A percentile compares a stretch with the other conserved stretches of the same genome.
Conservation (phyloP, 2,329 filamentous ascomycete species). For the Aspergillus sp. region DNA sequence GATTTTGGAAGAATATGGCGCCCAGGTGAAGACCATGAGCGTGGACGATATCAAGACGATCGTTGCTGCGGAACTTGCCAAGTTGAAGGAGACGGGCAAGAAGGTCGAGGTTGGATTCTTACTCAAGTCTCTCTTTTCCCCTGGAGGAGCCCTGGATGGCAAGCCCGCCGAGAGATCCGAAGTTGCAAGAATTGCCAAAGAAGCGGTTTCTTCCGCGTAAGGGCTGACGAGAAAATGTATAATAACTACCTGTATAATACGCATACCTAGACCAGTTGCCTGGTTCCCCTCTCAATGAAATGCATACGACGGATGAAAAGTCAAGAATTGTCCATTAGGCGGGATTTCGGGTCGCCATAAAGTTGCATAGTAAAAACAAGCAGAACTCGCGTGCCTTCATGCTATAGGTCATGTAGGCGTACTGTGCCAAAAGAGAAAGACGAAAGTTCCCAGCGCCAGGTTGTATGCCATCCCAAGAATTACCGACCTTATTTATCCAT, state of each 20-base stretch:
- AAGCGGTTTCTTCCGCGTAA: slow-evolving; percentile 32
- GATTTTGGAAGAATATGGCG: slow-evolving; percentile 49
- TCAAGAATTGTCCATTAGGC: not conserved
- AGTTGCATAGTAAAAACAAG: not conserved
- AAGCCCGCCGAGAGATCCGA: slow-evolving; percentile 47
- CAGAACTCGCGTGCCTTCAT: not conserved
- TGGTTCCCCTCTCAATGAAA: not conserved
- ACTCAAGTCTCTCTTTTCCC: slow-evolving; percentile 46
- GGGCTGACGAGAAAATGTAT: slow-evolving; percentile 13
- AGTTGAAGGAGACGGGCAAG: slow-evolving; percentile 37
- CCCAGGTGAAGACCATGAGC: slow-evolving; percentile 45
- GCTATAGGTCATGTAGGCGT: not conserved
- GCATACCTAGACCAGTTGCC: not conserved
- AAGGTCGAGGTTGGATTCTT: slow-evolving; percentile 43
- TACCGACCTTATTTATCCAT: not conserved
- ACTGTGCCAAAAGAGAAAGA: not conserved
- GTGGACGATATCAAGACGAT: slow-evolving; percentile 43
- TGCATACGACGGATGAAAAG: not conserved
- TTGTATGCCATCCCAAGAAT: not conserved
- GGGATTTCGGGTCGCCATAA: not conserved
- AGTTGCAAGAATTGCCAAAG: slow-evolving; percentile 44
- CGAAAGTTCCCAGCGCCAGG: slow-evolving; percentile 5
- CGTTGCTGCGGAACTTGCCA: slow-evolving; percentile 39
- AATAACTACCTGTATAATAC: slow-evolving; percentile 29
- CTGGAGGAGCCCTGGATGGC: slow-evolving; percentile 46